These are phyloP conservation scores for Dovyalis caffra DNA, from an alignment of 345 rosid species.

Conservation along the genomic window DNA sequence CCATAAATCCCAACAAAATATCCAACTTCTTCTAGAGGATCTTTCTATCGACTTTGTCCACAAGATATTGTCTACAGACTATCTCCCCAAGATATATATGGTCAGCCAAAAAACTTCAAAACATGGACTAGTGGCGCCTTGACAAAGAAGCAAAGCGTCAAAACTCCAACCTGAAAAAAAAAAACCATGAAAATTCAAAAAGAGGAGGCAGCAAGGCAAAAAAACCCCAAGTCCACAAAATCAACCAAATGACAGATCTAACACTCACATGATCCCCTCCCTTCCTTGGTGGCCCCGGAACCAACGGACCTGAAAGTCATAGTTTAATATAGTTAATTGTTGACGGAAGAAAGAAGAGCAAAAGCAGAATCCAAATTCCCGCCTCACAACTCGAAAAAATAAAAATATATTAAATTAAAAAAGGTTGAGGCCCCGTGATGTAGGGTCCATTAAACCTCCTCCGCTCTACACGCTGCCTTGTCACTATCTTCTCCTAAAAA, in stretches of 20 bases:
- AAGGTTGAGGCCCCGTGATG: slow-evolving; percentile 28
- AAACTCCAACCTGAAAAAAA: neutral
- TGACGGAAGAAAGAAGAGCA: slow-evolving; percentile 1
- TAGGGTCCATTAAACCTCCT: slow-evolving; percentile 14
- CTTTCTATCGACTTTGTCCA: too few species aligned
- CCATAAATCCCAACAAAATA: too few species aligned
- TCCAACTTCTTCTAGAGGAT: too few species aligned
- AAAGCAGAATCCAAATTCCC: neutral
- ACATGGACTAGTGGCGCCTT: too few species aligned
- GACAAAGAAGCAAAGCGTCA: neutral
- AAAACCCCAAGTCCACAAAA: slow-evolving; percentile 2
- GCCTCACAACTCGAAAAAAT: neutral
- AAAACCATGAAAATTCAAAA: neutral
- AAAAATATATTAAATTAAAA: neutral
- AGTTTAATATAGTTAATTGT: slow-evolving; percentile 40
- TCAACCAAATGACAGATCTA: too few species aligned
- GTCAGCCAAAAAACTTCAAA: too few species aligned
- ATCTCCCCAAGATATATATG: too few species aligned
- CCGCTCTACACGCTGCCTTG: slow-evolving; percentile 44
- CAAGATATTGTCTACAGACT: too few species aligned
- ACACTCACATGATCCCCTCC: slow-evolving; percentile 2
- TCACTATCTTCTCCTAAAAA: slow-evolving; percentile 10
- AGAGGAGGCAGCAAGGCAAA: slow-evolving; percentile 5
- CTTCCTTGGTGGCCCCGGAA: slow-evolving; percentile 33
- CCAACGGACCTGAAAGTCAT: slow-evolving; percentile 35